Evolutionary conservation across 768 basidiomycete genomes (phyloP), one percentile per base, ranked within the genome.

Genomic region (Mrakia hoshinonis): DNA sequence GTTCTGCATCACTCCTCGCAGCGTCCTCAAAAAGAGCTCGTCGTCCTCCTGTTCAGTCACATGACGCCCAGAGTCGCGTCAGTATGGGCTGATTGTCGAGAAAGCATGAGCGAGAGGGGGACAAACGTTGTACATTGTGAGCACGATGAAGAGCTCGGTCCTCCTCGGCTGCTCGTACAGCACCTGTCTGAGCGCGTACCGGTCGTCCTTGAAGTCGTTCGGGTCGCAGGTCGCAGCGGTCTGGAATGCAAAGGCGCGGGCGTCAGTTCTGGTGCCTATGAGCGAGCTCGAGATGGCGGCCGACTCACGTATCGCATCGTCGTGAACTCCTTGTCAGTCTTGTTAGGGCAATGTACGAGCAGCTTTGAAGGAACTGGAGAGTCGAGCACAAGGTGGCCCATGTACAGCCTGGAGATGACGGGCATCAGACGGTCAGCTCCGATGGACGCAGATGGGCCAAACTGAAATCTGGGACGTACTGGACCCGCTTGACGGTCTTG

Each of bases 1-100:
- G 77, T 92, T 92, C 83, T 92, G 91, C 81, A 91, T 88, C 61
- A 91, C 90, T 68, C 89, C 85, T 75, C 91, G 91, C 89, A 92
- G 91, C 13, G 90, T 92, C 77, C 83, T 67, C 12, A 73, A 38
- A 48, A 73, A 73, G 18, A 73, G 67, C 60, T 68, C 67, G 34
- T 73, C 72, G 52, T 68, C 72, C 72, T 73, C 72, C n/a, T 73
- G 52, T 54, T 60, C 47, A 29, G 46, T 20, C 15, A n/a, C n/a
- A 34, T 15, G n/a, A 49, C 20, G n/a, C n/a, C n/a, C n/a, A n/a
- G 26, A 31, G 31, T 12, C 10, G 18, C 15, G 36, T 54, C 55
- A 66, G 51, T 26, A 18, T n/a, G 18, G 10, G 26, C 31, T 11
- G n/a, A 15, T 26, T 51, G 20, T 24, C 10, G 31, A 31, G 22